Evolutionary conservation across 2,329 filamentous ascomycete species (phyloP).

Genomic region (Furcasterigmium sp.): DNA sequence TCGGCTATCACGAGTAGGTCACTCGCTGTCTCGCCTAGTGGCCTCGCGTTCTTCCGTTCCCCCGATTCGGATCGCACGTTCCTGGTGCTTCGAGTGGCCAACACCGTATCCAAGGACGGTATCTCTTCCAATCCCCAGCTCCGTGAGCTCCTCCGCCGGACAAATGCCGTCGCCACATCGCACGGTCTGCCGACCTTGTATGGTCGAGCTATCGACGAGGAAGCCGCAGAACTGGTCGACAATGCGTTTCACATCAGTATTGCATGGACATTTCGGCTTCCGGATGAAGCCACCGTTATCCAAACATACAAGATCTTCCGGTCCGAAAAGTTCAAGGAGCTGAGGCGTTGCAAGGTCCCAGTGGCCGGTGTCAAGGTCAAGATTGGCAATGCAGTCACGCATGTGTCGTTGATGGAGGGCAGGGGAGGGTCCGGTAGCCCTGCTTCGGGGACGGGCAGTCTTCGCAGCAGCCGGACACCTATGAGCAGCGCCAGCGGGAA

Average conservation of each 20-base stretch:
- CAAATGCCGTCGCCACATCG: conserved; percentile 56
- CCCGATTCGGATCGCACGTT: conserved; percentile 71
- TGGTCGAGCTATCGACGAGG: conserved; percentile 9
- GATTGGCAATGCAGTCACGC: conserved; percentile 65
- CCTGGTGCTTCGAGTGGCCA: conserved; percentile 64
- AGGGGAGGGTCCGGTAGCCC: background rate
- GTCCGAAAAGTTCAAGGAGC: conserved; percentile 13
- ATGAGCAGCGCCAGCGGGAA: background rate
- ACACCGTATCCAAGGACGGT: conserved; percentile 4
- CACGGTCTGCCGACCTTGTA: conserved; percentile 73
- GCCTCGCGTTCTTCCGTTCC: conserved; percentile 45
- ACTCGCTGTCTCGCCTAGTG: conserved; percentile 33
- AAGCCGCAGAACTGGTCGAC: conserved; percentile 15
- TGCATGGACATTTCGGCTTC: conserved; percentile 68
- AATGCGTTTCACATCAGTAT: conserved; percentile 81
- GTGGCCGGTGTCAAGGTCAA: conserved; percentile 66
- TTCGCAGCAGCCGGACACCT: background rate
- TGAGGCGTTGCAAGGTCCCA: conserved; percentile 39
- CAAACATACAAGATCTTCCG: conserved; percentile 27
- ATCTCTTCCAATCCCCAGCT: conserved; percentile 47
- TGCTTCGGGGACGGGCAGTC: background rate
- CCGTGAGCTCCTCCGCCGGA: conserved; percentile 56
- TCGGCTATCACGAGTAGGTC: conserved; percentile 7
- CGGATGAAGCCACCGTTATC: conserved; percentile 34
- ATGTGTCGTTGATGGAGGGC: conserved; percentile 30